Evolutionary conservation across 73 alveolate genomes (phyloP), one percentile per base, ranked within the genome.

Genomic region (Uronychia binucleata): DNA sequence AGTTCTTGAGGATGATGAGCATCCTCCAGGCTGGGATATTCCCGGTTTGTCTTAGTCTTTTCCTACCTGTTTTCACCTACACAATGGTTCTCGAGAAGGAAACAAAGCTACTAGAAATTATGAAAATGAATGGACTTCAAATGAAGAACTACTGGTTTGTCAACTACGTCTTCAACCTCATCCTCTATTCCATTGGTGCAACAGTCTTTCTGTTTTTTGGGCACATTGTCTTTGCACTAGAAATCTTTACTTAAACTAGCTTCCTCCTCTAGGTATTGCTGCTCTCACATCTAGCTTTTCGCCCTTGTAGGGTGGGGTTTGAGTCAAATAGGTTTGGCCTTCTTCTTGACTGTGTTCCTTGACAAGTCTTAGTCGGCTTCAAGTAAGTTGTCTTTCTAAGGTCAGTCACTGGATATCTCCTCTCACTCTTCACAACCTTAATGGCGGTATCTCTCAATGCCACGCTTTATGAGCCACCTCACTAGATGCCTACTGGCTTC

Each of bases 51-150:
- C 58, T 97, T 0, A 85, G 98, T 31, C 85, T 97, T 33, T 85
- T 94, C 81, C 82, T 96, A 87, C 99, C 99, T 57, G 96, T 96
- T 46, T 97, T 97, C 90, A 89, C 95, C 93, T 97, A 97, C 87
- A 87, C 88, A 57, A 94, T 97, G 29, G 98, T 96, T n/a, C 91
- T 96, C 1, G 99, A 97, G 87, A 97, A 97, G 88, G 99, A 97
- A 85, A 96, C 96, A 77, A 96, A 93, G 86, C 90, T 97, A 78
- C 87, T 96, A 31, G 96, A 97, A 82, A 94, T 94, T 74, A 97
- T 97, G 99, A 95, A 97, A 86, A 94, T 96, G 96, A 97, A 95
- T 86, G 99, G 99, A 26, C 85, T 97, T 95, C 94, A 86, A 87
- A 96, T 95, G 96, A 58, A 83, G 34, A 94, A 96, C 89, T 97